These are phyloP conservation scores for Stagonosporopsis cucurbitacearum DNA, from an alignment of 2,329 filamentous ascomycete genomes.

Conservation along the genomic window DNA sequence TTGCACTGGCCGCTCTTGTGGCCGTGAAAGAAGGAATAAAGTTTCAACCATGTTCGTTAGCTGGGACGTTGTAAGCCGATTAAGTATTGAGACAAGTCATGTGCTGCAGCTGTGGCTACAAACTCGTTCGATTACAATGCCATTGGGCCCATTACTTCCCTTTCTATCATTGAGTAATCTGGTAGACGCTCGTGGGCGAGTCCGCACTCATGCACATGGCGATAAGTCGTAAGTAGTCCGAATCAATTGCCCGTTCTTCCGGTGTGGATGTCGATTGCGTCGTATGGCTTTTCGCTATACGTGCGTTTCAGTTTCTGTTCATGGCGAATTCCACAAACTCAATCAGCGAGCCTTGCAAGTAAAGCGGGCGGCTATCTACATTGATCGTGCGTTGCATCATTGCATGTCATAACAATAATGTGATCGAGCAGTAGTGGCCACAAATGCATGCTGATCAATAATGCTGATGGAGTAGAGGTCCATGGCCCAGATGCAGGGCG, in stretches of 20 bases:
- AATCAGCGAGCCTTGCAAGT: constrained; percentile 6
- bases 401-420: not conserved
- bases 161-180: constrained; percentile 2
- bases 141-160: constrained; percentile 10
- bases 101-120: constrained; percentile 19
- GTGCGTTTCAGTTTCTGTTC: not conserved
- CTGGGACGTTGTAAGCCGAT: constrained; percentile 22
- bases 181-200: constrained; percentile 18
- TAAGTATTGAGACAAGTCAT: constrained; percentile 29
- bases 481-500: constrained; percentile 19
- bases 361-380: constrained; percentile 1
- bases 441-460: constrained; percentile 2
- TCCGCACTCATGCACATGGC: constrained; percentile 11
- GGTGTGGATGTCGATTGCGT: not conserved
- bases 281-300: not conserved
- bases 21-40: constrained; percentile 25
- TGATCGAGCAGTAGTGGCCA: constrained; percentile 6
- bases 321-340: constrained; percentile 4
- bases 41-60: constrained; percentile 28
- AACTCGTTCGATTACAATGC: constrained; percentile 11
- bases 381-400: not conserved
- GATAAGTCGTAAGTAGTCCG: constrained; percentile 7
- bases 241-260: constrained; percentile 23
- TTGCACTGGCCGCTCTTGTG: constrained; percentile 24
- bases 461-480: constrained; percentile 1